Percentiles rank a stretch among this genome's conserved stretches.
These are phyloP conservation scores for Udeniomyces megalosporus DNA, from an alignment of 768 basidiomycete genomes.

Conservation along the genomic window DNA sequence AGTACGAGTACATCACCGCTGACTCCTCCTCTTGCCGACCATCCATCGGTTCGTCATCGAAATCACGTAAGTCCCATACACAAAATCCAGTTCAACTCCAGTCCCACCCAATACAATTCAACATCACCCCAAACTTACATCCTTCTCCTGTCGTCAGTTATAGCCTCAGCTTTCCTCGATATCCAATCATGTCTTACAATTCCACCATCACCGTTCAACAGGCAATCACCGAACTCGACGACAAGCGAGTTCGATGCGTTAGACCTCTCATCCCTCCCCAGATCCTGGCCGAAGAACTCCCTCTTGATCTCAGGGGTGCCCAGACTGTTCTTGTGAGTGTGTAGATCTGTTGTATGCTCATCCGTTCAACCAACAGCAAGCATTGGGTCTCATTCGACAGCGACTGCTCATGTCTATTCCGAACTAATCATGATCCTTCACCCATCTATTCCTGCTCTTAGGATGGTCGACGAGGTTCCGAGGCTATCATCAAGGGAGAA, in stretches of 20 bases:
- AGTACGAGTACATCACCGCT: no score
- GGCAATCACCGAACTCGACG: conserved; percentile 53
- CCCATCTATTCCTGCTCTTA: neutral
- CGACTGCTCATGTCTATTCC: no score
- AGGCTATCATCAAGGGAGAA: conserved; percentile 44
- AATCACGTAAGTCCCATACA: no score
- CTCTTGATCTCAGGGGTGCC: conserved; percentile 48
- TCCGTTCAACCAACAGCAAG: no score
- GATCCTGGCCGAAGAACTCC: conserved; percentile 70
- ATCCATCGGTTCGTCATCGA: no score
- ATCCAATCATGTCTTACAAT: neutral
- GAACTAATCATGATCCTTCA: neutral
- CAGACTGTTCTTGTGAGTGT: conserved; percentile 51
- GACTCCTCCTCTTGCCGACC: no score
- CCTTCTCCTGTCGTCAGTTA: no score
- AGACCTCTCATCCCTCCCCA: conserved; percentile 86
- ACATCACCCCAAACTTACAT: no score
- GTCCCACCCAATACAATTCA: no score
- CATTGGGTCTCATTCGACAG: no score
- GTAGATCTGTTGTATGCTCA: neutral
- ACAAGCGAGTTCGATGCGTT: conserved; percentile 68
- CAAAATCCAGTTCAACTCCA: no score
- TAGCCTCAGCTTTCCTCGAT: no score
- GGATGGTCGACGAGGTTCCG: conserved; percentile 13
- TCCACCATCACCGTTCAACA: conserved; percentile 11